Conservation (phyloP, 2,329 filamentous ascomycete species). For the Dothistroma pini region DNA sequence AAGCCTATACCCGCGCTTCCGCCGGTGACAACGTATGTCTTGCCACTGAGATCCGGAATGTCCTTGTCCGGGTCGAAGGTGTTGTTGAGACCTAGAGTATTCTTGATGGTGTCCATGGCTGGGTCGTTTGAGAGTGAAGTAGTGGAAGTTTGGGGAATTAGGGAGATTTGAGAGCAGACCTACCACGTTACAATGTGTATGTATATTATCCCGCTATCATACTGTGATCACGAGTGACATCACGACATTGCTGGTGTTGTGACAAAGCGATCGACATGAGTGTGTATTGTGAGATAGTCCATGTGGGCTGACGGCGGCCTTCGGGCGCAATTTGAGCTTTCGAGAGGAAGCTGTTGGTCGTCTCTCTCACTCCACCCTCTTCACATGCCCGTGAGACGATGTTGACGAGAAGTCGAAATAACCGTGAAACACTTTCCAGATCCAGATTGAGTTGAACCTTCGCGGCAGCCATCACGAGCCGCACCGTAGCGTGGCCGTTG, state of each 20-base stretch:
- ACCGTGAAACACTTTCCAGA: background rate
- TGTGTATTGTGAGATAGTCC: background rate
- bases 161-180: background rate
- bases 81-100: slow-evolving; percentile 5
- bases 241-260: slow-evolving; percentile 3
- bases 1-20: slow-evolving; percentile 33
- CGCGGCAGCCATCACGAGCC: slow-evolving; percentile 1
- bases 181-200: background rate
- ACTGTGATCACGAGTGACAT: background rate
- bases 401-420: background rate
- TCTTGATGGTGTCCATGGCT: slow-evolving; percentile 3
- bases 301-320: background rate
- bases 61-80: slow-evolving; percentile 30
- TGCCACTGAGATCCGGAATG: slow-evolving; percentile 41
- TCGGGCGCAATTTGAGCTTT: background rate
- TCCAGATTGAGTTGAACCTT: slow-evolving; percentile 1
- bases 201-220: background rate
- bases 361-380: background rate
- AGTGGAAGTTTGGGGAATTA: background rate
- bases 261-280: background rate
- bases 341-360: background rate
- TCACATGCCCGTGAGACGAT: background rate
- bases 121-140: background rate
- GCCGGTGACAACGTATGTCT: slow-evolving; percentile 44
- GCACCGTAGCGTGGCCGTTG: background rate